A percentile compares a stretch with the other conserved stretches of the same genome.
These are phyloP conservation scores for Truncatella angustata DNA, from an alignment of 2,329 filamentous ascomycete species.

Conservation along the genomic window DNA sequence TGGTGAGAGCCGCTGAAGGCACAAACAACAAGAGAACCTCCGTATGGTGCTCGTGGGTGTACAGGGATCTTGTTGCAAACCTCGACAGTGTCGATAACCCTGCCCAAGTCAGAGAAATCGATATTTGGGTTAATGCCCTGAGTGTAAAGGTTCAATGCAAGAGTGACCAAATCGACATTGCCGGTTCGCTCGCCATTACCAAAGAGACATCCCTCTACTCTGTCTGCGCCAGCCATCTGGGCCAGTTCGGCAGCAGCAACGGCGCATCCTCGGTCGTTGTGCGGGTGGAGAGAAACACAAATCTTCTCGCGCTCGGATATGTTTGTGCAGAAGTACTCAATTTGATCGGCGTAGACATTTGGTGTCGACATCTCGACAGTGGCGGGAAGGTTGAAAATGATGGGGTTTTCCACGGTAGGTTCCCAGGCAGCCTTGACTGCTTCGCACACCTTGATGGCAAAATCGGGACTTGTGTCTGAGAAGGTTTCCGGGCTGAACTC, in stretches of 20 bases:
- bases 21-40: conserved; percentile 85
- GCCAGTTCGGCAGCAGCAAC: conserved; percentile 87
- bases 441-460: conserved; percentile 78
- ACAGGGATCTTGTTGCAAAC: conserved; percentile 93
- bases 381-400: conserved; percentile 96
- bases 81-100: conserved; percentile 86
- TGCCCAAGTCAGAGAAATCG: conserved; percentile 87
- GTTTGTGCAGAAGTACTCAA: conserved; percentile 90
- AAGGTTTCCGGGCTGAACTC: conserved; percentile 88
- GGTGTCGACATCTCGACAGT: conserved; percentile 95
- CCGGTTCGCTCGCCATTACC: conserved; percentile 88
- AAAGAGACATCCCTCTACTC: conserved; percentile 76
- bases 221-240: conserved; percentile 93
- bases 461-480: conserved; percentile 85
- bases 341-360: conserved; percentile 93
- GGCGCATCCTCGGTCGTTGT: conserved; percentile 91
- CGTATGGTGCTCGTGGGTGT: conserved; percentile 86
- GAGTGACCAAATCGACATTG: conserved; percentile 91
- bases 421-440: conserved; percentile 94
- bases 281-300: conserved; percentile 85
- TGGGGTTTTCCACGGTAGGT: conserved; percentile 72
- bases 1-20: conserved; percentile 92
- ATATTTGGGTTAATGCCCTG: conserved; percentile 83
- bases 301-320: conserved; percentile 84
- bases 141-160: conserved; percentile 91